A percentile compares a stretch with the other conserved stretches of the same genome.
These are phyloP conservation scores for Hibiscus tridactylites DNA, from an alignment of 345 rosid genomes.

Conservation along the genomic window DNA sequence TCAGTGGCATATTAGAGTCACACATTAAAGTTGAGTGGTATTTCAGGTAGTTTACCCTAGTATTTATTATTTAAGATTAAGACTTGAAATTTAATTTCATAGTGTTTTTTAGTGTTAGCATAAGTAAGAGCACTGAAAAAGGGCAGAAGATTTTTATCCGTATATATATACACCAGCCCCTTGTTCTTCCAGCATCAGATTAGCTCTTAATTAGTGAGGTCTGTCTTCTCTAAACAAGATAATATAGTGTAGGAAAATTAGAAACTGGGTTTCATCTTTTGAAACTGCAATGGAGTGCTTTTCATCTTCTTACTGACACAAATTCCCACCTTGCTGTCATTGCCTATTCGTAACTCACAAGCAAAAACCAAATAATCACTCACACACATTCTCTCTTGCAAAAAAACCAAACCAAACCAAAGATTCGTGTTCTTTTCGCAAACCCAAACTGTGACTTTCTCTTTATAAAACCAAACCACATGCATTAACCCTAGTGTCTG, in stretches of 20 bases:
- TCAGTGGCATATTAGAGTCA: too few relatives aligned
- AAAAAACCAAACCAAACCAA: not conserved
- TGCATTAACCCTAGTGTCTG: not conserved
- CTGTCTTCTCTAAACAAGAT: too few relatives aligned
- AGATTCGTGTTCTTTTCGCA: constrained; percentile 23
- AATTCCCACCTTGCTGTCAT: constrained; percentile 19
- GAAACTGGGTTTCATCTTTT: not conserved
- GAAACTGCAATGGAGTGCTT: constrained; percentile 14
- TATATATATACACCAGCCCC: not conserved
- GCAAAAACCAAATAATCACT: constrained; percentile 25
- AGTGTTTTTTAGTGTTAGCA: too few relatives aligned
- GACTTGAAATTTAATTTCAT: too few relatives aligned
- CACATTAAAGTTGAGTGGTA: too few relatives aligned
- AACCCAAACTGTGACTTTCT: not conserved
- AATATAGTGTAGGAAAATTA: not conserved
- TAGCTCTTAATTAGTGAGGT: not conserved
- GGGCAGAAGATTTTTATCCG: too few relatives aligned
- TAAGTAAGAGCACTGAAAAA: too few relatives aligned
- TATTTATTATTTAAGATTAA: too few relatives aligned
- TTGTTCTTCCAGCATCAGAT: not conserved
- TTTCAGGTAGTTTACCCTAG: too few relatives aligned
- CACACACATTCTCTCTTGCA: not conserved
- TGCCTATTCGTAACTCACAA: constrained; percentile 41
- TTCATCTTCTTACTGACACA: constrained; percentile 23
- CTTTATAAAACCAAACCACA: constrained; percentile 4